These are phyloP conservation scores for Aciculosporium take DNA, from an alignment of 2,329 filamentous ascomycete species.

Conservation along the genomic window DNA sequence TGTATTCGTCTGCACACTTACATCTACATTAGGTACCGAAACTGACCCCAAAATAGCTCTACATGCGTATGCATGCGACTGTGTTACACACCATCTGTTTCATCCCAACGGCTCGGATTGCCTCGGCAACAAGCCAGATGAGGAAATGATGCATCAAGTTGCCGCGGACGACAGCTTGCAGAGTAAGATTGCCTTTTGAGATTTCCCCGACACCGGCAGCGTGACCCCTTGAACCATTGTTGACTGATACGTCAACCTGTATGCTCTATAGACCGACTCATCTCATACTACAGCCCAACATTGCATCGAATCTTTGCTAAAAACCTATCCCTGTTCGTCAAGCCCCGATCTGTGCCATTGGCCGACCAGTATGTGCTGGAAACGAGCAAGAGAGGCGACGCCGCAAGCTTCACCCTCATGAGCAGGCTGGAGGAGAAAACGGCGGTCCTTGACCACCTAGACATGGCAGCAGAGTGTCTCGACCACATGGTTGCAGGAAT, in stretches of 20 bases:
- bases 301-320: constrained; percentile 33
- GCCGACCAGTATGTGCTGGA: constrained; percentile 45
- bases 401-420: constrained; percentile 42
- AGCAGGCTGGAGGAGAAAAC: constrained; percentile 41
- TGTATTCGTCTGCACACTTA: neutral
- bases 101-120: constrained; percentile 50
- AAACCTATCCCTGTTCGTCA: constrained; percentile 33
- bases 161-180: constrained; percentile 54
- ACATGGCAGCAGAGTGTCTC: constrained; percentile 53
- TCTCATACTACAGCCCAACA: constrained; percentile 41
- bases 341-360: constrained; percentile 42
- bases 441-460: constrained; percentile 31
- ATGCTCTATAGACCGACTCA: constrained; percentile 35
- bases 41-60: constrained; percentile 20
- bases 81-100: constrained; percentile 55
- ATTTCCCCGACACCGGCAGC: neutral
- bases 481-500: constrained; percentile 61
- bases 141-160: constrained; percentile 53
- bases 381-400: constrained; percentile 29
- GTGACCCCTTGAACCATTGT: neutral
- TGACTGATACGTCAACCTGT: neutral
- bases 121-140: constrained; percentile 38
- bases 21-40: no score
- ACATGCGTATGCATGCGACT: constrained; percentile 56
- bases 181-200: constrained; percentile 25